These are phyloP conservation scores for Boletus reticulatus DNA, from an alignment of 768 basidiomycete species.

Conservation along the genomic window DNA sequence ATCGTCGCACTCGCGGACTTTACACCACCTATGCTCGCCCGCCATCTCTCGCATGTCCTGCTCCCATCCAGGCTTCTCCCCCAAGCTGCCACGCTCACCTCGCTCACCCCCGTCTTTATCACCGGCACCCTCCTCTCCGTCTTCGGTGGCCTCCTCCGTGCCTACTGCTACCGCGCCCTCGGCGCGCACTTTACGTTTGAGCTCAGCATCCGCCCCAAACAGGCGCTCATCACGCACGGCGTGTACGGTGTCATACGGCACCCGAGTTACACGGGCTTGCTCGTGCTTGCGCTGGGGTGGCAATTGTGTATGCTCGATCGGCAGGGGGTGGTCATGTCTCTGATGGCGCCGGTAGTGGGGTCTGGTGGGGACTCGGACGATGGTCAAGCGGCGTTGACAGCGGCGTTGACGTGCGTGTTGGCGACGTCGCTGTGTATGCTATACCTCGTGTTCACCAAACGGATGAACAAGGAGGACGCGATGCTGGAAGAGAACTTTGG, in stretches of 20 bases:
- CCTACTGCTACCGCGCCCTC: constrained; percentile 17
- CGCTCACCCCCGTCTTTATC: constrained; percentile 1
- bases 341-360: too few relatives aligned
- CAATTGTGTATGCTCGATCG: constrained; percentile 6
- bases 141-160: constrained; percentile 13
- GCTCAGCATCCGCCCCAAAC: constrained; percentile 18
- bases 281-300: not conserved
- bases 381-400: not conserved
- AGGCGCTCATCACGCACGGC: constrained; percentile 25
- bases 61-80: not conserved
- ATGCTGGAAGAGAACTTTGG: constrained; percentile 30
- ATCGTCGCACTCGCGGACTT: not conserved
- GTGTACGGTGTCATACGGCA: constrained; percentile 30
- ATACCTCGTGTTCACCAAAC: not conserved
- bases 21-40: not conserved
- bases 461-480: constrained; percentile 29
- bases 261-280: constrained; percentile 24
- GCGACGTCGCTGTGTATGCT: not conserved
- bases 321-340: not conserved
- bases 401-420: not conserved
- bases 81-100: not conserved
- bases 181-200: constrained; percentile 25
- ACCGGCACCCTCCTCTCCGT: constrained; percentile 1
- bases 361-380: not conserved
- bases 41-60: constrained; percentile 10